Percentiles rank a stretch among this genome's conserved stretches.
These are phyloP conservation scores for Xylariales sp. DNA, from an alignment of 2,329 filamentous ascomycete species.

Conservation along the genomic window DNA sequence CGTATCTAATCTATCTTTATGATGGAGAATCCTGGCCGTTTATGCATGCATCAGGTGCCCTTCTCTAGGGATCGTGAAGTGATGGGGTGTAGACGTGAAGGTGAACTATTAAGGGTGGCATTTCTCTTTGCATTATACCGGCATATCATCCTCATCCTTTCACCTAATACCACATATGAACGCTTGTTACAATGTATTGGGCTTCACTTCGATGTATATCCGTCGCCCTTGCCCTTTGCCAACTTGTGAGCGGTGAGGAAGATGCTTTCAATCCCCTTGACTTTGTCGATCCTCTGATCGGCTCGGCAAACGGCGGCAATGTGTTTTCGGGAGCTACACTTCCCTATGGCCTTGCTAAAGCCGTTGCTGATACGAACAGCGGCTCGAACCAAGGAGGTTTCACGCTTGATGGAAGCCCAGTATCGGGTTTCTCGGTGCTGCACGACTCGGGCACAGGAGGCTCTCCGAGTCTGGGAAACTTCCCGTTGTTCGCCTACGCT, in stretches of 20 bases:
- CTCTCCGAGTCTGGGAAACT: slow-evolving; percentile 64
- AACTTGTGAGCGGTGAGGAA: slow-evolving; percentile 11
- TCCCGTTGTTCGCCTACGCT: slow-evolving; percentile 65
- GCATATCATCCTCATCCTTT: too few relatives aligned
- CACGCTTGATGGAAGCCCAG: slow-evolving; percentile 41
- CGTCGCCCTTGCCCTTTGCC: slow-evolving; percentile 9
- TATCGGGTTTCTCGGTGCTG: slow-evolving; percentile 53
- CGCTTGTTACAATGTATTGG: too few relatives aligned
- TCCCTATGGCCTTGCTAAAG: slow-evolving; percentile 46
- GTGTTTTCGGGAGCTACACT: slow-evolving; percentile 38
- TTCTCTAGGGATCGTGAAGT: too few relatives aligned
- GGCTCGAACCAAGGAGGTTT: slow-evolving; percentile 54
- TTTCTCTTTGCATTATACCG: too few relatives aligned
- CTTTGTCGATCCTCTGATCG: slow-evolving; percentile 50
- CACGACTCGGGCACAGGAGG: slow-evolving; percentile 57
- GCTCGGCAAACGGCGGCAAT: slow-evolving; percentile 42
- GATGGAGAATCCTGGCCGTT: too few relatives aligned
- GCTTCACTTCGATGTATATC: background rate
- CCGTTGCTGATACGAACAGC: slow-evolving; percentile 50
- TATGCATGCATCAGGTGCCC: too few relatives aligned
- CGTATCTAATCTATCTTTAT: too few relatives aligned
- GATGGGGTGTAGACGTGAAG: too few relatives aligned
- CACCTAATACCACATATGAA: too few relatives aligned
- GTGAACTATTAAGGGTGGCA: too few relatives aligned
- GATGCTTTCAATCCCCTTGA: slow-evolving; percentile 29